These are phyloP conservation scores for Cinchona pubescens DNA, from an alignment of 257 asterid species.

Conservation along the genomic window DNA sequence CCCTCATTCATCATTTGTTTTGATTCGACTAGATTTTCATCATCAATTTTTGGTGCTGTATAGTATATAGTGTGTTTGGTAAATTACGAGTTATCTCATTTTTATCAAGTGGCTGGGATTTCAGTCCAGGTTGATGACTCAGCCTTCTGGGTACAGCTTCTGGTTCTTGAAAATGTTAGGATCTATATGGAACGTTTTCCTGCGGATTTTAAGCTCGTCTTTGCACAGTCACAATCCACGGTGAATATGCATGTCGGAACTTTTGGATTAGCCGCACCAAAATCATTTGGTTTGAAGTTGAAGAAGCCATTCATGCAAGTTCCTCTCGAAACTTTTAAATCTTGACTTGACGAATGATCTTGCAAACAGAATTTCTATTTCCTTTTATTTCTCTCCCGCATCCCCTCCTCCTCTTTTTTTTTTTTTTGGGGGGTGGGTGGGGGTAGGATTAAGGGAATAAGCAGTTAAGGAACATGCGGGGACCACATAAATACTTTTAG, in stretches of 20 bases:
- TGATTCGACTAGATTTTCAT: background rate
- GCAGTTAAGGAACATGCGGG: background rate
- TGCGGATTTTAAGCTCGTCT: background rate
- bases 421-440: too few species aligned
- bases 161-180: background rate
- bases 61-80: background rate
- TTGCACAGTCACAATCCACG: background rate
- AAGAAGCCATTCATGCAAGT: background rate
- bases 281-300: background rate
- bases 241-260: background rate
- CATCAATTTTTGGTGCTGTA: background rate
- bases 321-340: background rate
- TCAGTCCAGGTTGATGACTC: background rate
- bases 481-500: background rate
- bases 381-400: too few species aligned
- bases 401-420: too few species aligned
- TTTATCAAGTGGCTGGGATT: background rate
- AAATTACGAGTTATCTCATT: background rate
- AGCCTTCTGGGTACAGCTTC: background rate
- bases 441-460: background rate
- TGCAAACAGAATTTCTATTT: background rate
- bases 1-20: background rate
- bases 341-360: background rate
- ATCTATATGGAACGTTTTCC: background rate
- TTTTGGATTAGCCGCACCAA: background rate